Conservation (phyloP, 2,329 filamentous ascomycete species). For the Nemania diffusa region DNA sequence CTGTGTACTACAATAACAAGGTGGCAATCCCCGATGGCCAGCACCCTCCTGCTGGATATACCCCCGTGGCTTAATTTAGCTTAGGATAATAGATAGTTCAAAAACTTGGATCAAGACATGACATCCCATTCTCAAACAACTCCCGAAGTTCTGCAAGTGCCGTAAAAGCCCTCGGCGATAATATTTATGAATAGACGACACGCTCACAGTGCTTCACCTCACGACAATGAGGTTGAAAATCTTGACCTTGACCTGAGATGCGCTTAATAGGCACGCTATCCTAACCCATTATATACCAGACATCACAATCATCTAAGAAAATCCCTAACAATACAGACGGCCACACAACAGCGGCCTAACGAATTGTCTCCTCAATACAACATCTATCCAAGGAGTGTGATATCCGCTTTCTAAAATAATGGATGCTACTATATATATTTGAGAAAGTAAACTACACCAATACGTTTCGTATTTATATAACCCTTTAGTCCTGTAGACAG, state of each 20-base stretch:
- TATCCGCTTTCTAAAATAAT: not conserved
- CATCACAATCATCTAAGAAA: not conserved
- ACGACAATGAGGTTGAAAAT: not conserved
- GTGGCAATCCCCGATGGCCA: constrained; percentile 56
- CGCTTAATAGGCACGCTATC: too few species aligned
- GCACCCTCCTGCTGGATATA: constrained; percentile 55
- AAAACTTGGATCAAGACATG: constrained; percentile 1
- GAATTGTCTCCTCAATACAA: not conserved
- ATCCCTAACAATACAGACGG: not conserved
- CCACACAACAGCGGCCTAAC: not conserved
- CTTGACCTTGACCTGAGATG: too few species aligned
- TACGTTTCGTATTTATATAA: not conserved
- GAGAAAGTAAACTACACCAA: not conserved
- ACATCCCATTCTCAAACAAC: not conserved
- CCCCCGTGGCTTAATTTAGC: constrained; percentile 15
- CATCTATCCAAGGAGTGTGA: not conserved
- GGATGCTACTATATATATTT: not conserved
- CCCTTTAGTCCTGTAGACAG: not conserved
- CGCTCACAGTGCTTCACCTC: not conserved
- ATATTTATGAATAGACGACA: too few species aligned
- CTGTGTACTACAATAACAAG: constrained; percentile 56
- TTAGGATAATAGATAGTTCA: not conserved
- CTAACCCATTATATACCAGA: not conserved
- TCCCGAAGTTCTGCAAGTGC: not conserved
- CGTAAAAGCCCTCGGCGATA: not conserved